Evolutionary conservation across 345 rosid genomes (phyloP).

Genomic region (Punica granatum): DNA sequence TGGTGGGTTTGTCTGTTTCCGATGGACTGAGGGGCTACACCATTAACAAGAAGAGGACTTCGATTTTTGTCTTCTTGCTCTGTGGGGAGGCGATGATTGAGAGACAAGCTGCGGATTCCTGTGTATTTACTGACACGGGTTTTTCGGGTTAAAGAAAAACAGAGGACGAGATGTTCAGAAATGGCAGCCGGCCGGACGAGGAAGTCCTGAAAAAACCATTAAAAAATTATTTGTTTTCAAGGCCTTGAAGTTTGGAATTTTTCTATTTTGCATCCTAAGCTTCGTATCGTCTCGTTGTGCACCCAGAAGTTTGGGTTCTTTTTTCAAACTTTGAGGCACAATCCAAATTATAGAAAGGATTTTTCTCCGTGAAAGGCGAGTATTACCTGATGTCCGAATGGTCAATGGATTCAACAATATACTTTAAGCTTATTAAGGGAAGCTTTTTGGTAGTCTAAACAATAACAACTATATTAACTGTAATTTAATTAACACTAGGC

Average conservation of each 20-base stretch:
- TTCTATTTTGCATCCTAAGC: neutral
- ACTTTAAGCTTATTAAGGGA: too few relatives aligned
- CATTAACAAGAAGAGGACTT: neutral
- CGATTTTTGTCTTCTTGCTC: neutral
- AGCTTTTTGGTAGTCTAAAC: too few relatives aligned
- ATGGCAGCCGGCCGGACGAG: neutral
- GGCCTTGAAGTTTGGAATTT: neutral
- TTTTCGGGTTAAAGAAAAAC: neutral
- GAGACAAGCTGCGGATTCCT: neutral
- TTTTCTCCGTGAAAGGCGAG: too few relatives aligned
- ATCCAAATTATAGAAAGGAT: too few relatives aligned
- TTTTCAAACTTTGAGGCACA: neutral
- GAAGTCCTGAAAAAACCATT: neutral
- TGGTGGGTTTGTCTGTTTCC: neutral
- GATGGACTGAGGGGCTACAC: neutral
- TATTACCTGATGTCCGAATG: too few relatives aligned
- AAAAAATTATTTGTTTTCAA: neutral
- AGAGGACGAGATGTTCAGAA: neutral
- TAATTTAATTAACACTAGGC: too few relatives aligned
- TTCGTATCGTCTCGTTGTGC: neutral
- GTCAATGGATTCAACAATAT: too few relatives aligned
- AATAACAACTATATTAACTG: too few relatives aligned
- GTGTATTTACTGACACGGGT: neutral
- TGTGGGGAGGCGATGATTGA: neutral
- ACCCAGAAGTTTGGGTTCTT: neutral